These are phyloP conservation scores for Alternaria gansuensis DNA, from an alignment of 2,329 filamentous ascomycete species.

Conservation along the genomic window DNA sequence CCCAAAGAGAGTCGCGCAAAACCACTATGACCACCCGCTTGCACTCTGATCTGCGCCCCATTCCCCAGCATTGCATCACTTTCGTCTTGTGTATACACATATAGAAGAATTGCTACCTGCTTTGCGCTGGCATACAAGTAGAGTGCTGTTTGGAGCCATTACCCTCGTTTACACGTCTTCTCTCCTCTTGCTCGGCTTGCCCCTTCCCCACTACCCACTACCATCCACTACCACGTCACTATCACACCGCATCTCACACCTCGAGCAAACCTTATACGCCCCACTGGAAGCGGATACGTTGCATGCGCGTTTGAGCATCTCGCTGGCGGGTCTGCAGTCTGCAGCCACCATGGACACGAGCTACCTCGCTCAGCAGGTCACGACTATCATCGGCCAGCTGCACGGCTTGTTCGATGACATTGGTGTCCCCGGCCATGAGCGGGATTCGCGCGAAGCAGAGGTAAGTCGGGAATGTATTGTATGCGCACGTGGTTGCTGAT, in stretches of 20 bases:
- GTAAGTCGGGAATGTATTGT: conserved; percentile 58
- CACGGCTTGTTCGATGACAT: conserved; percentile 98
- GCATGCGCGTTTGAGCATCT: conserved; percentile 47
- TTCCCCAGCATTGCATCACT: conserved; percentile 42
- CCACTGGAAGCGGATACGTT: conserved; percentile 27
- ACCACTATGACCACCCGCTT: conserved; percentile 32
- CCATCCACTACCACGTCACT: conserved; percentile 14
- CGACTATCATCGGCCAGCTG: conserved; percentile 89
- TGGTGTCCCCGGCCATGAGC: conserved; percentile 91
- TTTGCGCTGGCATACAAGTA: conserved; percentile 3
- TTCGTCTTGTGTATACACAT: conserved; percentile 20
- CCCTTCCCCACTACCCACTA: conserved; percentile 18
- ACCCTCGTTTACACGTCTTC: conserved; percentile 20
- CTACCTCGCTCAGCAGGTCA: conserved; percentile 94
- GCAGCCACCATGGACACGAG: conserved; percentile 78
- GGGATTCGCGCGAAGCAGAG: conserved; percentile 88
- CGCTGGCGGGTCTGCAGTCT: conserved; percentile 48
- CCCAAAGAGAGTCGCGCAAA: conserved; percentile 31
- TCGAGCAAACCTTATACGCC: conserved; percentile 15
- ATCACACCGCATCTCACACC: conserved; percentile 13
- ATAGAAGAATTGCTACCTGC: conserved; percentile 7
- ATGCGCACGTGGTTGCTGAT: conserved; percentile 13
- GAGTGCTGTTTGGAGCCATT: conserved; percentile 12
- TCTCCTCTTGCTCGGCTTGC: conserved; percentile 10
- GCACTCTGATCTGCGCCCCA: conserved; percentile 29